Base-by-base conservation (phyloP, 2,329 filamentous ascomycete genomes). In the Emergomyces africanus region DNA sequence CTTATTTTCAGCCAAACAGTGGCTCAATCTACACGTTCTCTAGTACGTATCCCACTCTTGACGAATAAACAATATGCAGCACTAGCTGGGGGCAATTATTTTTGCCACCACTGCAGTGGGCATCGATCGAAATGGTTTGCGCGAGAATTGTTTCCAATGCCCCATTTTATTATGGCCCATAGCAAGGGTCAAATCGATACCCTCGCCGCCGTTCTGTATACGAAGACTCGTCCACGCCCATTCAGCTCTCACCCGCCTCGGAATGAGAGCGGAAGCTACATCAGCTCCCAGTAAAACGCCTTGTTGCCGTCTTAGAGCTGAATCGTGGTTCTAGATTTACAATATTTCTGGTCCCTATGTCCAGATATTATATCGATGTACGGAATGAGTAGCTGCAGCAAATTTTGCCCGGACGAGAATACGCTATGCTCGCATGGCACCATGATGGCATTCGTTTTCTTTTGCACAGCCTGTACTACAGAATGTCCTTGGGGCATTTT, bases 101-200 rank as follows among this genome's bases (percentile, higher is more conserved):
- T 54, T 28, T 37, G 15, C 23, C 14, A 28, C 15, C 15, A 39
- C 23, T 23, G 8, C 25, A 64, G 62, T 64, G 62, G 62, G 62
- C 62, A 41, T 64, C 61, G 18, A 58, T 64, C 48, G 62, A 63
- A 54, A 60, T 63, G 33, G 59, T 64, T 6, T 61, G 62, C 44
- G 51, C 62, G 20, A 60, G 55, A 41, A 37, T 62, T 35, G 61
- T 62, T 30, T 59, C 61, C 14, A 64, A 64, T 53, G 60, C 62
- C 20, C 59, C 62, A n/a, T 64, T 64, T 33, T 64, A 62, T 49
- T 64, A 64, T 37, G 61, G 59, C 9, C 28, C 60, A 18, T 62
- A 57, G 59, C 62, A 64, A 60, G 62, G 59, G 42, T 44, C 58
- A 50, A 56, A 44, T 23, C 57, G 51, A 18, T 59, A 46, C 37